Conservation (phyloP, 169 alveolate genomes). For the Plasmodium vivax region DNA sequence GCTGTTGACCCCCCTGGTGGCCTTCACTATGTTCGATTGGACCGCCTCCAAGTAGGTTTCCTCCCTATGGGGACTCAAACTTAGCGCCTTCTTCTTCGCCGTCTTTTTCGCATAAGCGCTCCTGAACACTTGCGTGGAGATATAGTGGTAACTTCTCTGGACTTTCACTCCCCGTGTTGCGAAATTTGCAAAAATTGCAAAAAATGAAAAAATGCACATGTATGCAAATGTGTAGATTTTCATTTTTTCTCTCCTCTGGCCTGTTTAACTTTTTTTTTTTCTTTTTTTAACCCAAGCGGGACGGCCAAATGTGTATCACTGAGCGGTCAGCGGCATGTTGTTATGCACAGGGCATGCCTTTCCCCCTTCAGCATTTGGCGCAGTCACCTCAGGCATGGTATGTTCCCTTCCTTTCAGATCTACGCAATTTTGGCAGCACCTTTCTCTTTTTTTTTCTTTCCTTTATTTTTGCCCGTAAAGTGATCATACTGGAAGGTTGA, state of each 20-base stretch:
- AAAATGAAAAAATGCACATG: neutral
- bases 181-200: no score
- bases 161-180: conserved; percentile 10
- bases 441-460: neutral
- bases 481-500: neutral
- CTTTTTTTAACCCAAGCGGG: neutral
- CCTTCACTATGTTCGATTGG: conserved; percentile 6
- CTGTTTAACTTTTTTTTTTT: neutral
- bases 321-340: neutral
- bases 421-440: neutral
- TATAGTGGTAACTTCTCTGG: conserved; percentile 19
- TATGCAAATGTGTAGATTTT: neutral
- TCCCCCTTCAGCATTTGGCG: neutral
- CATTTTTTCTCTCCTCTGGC: conserved; percentile 16
- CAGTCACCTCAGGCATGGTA: neutral
- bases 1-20: conserved; percentile 7
- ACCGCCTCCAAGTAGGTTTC: conserved; percentile 18
- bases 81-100: neutral
- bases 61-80: neutral
- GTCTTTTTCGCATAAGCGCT: neutral
- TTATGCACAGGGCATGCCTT: neutral
- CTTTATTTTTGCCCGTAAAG: neutral
- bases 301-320: neutral
- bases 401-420: neutral
- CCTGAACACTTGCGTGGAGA: conserved; percentile 2